A percentile compares a stretch with the other conserved stretches of the same genome.
Conservation (phyloP, 179 eudicot genomes). For the Carnegiea gigantea region DNA sequence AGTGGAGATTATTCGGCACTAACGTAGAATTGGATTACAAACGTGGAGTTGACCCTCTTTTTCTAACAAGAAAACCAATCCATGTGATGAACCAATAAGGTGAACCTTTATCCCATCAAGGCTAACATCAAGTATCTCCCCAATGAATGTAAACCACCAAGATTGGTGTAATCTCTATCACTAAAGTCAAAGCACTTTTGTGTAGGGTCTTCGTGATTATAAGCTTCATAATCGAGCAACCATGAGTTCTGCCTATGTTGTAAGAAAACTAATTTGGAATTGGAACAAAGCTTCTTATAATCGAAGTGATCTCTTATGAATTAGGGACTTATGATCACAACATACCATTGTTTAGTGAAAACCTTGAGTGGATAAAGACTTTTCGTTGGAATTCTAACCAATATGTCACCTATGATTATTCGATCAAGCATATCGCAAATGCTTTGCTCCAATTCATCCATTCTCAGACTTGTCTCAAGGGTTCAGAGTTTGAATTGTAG, state of each 20-base stretch:
- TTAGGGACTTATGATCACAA: not conserved
- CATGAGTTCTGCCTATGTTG: not conserved
- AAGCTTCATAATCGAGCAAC: constrained; percentile 15
- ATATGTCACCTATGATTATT: not conserved
- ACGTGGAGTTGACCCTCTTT: not conserved
- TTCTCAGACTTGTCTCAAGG: not conserved
- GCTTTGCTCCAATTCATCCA: constrained; percentile 8
- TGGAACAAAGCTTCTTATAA: not conserved
- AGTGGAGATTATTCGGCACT: not conserved
- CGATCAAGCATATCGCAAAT: not conserved
- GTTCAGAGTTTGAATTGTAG: not conserved
- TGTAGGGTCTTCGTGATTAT: not conserved
- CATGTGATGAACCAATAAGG: constrained; percentile 1
- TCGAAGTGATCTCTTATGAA: not conserved
- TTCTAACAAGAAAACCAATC: constrained; percentile 1
- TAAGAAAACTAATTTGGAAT: not conserved
- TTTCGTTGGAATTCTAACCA: constrained; percentile 2
- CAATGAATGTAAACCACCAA: not conserved
- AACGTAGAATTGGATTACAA: not conserved
- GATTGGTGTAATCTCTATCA: not conserved
- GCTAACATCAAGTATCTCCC: not conserved
- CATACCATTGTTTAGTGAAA: not conserved
- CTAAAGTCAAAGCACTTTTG: not conserved
- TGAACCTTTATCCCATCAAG: not conserved
- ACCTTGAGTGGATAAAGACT: not conserved